Evolutionary conservation across 2,329 filamentous ascomycete genomes (phyloP).

Genomic region (Teratosphaeria pseudoeucalypti): DNA sequence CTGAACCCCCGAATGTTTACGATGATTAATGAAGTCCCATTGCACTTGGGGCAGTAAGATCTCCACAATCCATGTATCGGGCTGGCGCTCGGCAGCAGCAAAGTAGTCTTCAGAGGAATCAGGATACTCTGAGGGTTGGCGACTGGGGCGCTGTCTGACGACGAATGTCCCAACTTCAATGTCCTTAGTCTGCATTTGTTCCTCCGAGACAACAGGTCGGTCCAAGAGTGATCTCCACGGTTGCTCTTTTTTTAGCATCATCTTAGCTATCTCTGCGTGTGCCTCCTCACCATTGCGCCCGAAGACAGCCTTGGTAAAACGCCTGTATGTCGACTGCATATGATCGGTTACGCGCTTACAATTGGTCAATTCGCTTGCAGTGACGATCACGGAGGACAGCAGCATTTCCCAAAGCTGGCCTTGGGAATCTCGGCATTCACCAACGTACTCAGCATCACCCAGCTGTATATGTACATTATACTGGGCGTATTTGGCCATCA

Average conservation of each 20-base stretch:
- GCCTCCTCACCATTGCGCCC: background rate
- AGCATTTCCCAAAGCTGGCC: background rate
- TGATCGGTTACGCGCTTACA: background rate
- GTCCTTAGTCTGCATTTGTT: background rate
- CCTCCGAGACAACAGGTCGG: background rate
- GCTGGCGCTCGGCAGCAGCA: background rate
- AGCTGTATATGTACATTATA: background rate
- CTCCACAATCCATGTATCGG: background rate
- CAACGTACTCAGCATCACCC: background rate
- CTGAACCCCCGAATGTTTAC: background rate
- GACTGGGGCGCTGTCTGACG: background rate
- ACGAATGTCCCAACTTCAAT: background rate
- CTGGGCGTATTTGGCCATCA: background rate
- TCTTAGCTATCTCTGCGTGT: background rate
- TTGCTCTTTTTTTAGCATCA: background rate
- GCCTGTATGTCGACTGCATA: background rate
- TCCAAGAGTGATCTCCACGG: background rate
- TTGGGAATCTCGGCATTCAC: background rate
- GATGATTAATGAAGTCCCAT: background rate
- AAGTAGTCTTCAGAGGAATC: background rate
- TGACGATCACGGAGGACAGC: background rate
- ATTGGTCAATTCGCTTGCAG: background rate
- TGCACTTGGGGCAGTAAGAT: background rate
- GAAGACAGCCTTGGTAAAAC: background rate
- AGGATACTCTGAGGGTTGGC: background rate